Evolutionary conservation across 805 yeast genomes (phyloP).

Genomic region (Maudiozyma barnettii): DNA sequence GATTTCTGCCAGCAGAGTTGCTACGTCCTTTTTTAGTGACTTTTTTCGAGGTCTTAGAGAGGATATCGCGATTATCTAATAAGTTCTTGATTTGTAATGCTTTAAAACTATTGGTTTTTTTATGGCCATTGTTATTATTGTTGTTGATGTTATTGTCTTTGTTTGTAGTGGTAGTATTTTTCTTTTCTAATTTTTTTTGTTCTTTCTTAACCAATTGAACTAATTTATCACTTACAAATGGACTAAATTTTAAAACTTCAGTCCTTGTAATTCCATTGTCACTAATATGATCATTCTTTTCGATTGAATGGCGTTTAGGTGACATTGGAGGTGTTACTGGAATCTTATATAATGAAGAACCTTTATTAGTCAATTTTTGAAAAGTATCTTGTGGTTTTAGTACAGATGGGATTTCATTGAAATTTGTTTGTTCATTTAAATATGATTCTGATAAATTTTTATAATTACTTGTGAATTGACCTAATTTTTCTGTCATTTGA

Average conservation of each 20-base stretch:
- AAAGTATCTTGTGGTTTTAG: conserved; percentile 25
- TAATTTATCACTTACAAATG: conserved; percentile 14
- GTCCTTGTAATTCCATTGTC: background rate
- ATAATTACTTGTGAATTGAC: background rate
- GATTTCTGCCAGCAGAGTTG: background rate
- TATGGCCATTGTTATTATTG: conserved; percentile 12
- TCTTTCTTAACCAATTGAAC: conserved; percentile 24
- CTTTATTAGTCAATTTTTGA: conserved; percentile 12
- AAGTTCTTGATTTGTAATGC: conserved; percentile 28
- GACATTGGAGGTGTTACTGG: conserved; percentile 29
- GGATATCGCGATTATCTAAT: conserved; percentile 23
- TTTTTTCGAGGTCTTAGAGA: conserved; percentile 19
- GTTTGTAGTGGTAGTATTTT: background rate
- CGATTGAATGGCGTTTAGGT: conserved; percentile 5
- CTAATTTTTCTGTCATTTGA: conserved; percentile 2
- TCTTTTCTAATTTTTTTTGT: background rate
- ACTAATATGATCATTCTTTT: background rate
- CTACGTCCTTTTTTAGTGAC: background rate
- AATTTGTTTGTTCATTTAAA: background rate
- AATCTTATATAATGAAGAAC: conserved; percentile 6
- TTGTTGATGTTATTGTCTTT: background rate
- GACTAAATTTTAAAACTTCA: conserved; percentile 7
- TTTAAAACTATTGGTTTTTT: conserved; percentile 30
- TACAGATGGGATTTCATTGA: conserved; percentile 15
- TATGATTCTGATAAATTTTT: background rate